These are phyloP conservation scores for Epichloe uncinata DNA, from an alignment of 2,329 filamentous ascomycete genomes.

Conservation along the genomic window DNA sequence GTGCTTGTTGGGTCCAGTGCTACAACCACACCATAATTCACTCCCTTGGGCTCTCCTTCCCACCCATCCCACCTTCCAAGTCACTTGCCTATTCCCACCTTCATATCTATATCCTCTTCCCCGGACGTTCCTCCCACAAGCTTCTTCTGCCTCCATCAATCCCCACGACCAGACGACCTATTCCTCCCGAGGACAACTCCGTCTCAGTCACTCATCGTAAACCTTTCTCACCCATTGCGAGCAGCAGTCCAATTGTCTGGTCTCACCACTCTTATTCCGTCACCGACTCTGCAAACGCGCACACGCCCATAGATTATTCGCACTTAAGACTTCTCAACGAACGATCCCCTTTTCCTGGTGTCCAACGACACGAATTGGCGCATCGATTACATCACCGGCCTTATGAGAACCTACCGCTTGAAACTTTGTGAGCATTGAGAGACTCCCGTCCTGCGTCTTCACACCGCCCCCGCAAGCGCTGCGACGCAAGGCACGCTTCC, in stretches of 20 bases:
- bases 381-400: too few relatives aligned
- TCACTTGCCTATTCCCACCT: conserved; percentile 3
- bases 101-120: conserved; percentile 9
- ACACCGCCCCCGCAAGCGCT: too few relatives aligned
- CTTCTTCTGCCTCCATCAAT: not conserved
- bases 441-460: too few relatives aligned
- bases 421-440: too few relatives aligned
- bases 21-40: conserved; percentile 3
- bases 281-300: too few relatives aligned
- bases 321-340: too few relatives aligned
- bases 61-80: conserved; percentile 7
- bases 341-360: too few relatives aligned
- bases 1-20: conserved; percentile 1
- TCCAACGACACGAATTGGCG: too few relatives aligned
- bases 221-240: not conserved
- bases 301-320: too few relatives aligned
- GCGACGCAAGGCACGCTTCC: not conserved
- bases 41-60: conserved; percentile 7
- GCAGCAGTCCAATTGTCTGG: not conserved
- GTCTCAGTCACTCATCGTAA: not conserved
- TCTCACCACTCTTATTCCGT: not conserved
- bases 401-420: too few relatives aligned
- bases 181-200: not conserved
- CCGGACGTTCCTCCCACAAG: conserved; percentile 2
- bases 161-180: conserved; percentile 1